A percentile compares a stretch with the other conserved stretches of the same genome.
Conservation (phyloP, 2,329 filamentous ascomycete species). For the Pochonia chlamydosporia region DNA sequence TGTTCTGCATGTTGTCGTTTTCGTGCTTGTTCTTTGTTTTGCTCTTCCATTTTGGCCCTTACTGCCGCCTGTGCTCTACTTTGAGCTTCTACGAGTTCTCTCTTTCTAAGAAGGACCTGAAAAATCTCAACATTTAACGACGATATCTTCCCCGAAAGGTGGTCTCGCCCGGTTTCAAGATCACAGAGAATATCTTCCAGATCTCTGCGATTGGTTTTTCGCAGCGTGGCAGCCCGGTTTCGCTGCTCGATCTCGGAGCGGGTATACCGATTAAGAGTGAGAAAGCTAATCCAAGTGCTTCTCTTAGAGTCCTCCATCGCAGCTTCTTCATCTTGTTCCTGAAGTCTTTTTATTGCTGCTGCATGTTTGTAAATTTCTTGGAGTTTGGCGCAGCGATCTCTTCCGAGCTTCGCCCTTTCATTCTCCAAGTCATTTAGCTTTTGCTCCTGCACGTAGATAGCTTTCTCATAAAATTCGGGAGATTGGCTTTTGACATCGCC, state of each 20-base stretch:
- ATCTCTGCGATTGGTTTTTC: neutral
- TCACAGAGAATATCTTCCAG: neutral
- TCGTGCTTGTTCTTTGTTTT: neutral
- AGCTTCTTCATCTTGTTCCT: neutral
- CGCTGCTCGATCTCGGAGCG: neutral
- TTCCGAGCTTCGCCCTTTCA: neutral
- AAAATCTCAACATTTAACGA: neutral
- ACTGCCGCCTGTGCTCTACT: neutral
- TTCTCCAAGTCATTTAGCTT: neutral
- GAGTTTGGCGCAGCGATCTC: neutral
- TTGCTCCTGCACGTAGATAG: neutral
- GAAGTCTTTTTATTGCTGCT: neutral
- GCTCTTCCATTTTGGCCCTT: neutral
- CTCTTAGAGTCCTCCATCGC: neutral
- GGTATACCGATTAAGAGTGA: neutral
- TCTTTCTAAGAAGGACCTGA: neutral
- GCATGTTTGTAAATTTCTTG: neutral
- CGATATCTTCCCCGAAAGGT: neutral
- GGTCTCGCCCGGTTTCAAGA: neutral
- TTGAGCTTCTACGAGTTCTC: neutral
- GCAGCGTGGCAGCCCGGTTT: neutral
- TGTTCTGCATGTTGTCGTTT: neutral
- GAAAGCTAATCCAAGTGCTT: neutral
- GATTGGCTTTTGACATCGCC: neutral
- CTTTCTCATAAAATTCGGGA: neutral